Conservation (phyloP, 371 early-diverging fungal species). For the Batkoa obscura region DNA sequence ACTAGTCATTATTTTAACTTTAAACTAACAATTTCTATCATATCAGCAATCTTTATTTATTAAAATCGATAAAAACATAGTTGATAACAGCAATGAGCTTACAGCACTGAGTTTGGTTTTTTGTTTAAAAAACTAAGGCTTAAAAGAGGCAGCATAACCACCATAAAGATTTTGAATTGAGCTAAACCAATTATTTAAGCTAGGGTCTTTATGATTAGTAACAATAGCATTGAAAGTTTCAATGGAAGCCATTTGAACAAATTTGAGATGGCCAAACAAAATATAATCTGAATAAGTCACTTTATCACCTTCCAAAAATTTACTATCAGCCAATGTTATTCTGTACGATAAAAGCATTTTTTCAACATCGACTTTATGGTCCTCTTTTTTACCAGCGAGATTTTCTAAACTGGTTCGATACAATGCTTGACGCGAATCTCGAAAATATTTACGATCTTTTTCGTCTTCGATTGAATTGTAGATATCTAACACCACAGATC, state of each 20-base stretch:
- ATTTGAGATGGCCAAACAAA: neutral
- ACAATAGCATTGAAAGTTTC: neutral
- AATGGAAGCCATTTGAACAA: neutral
- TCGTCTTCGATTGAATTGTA: neutral
- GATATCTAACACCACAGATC: neutral
- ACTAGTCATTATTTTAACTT: too few species aligned
- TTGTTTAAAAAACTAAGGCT: too few species aligned
- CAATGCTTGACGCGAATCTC: neutral
- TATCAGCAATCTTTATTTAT: too few species aligned
- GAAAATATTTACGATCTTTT: neutral
- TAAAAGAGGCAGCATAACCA: neutral
- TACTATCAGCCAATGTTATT: neutral
- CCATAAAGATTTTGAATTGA: neutral
- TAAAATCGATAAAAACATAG: too few species aligned
- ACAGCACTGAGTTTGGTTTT: too few species aligned
- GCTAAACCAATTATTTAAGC: neutral
- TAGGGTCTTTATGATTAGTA: neutral
- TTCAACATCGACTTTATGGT: neutral
- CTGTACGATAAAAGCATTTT: neutral
- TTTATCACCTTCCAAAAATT: neutral
- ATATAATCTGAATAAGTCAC: neutral
- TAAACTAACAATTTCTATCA: too few species aligned
- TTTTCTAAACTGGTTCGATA: neutral
- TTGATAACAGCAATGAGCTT: too few species aligned
- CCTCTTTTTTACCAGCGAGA: neutral